A percentile compares a stretch with the other conserved stretches of the same genome.
Conservation (phyloP, 2,329 filamentous ascomycete species). For the Thelonectria olida region DNA sequence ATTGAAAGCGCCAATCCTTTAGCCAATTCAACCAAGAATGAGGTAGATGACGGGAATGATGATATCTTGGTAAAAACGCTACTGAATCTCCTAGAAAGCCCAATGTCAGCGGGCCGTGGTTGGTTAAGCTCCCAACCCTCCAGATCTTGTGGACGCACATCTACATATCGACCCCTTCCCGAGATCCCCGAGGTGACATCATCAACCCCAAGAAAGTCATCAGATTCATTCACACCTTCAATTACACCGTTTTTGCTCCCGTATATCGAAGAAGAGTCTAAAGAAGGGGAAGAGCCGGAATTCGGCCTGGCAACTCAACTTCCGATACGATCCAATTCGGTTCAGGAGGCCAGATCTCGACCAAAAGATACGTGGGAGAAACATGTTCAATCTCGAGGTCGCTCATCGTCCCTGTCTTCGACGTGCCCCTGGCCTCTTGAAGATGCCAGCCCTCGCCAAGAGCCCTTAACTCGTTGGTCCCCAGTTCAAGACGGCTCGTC, state of each 20-base stretch:
- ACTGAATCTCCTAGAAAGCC: background rate
- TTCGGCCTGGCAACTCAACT: slow-evolving; percentile 18
- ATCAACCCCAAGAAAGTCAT: slow-evolving; percentile 7
- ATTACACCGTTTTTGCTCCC: slow-evolving; percentile 28
- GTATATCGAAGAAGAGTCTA: slow-evolving; percentile 33
- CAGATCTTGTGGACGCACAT: background rate
- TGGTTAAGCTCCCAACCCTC: background rate
- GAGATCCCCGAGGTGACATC: slow-evolving; percentile 26
- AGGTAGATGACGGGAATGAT: background rate
- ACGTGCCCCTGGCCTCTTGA: background rate
- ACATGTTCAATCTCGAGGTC: background rate
- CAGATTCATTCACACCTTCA: slow-evolving; percentile 13
- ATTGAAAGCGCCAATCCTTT: background rate
- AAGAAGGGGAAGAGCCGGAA: slow-evolving; percentile 21
- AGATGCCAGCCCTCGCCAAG: background rate
- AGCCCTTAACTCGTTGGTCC: background rate
- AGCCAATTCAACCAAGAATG: too few species aligned
- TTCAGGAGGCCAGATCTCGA: background rate
- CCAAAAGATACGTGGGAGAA: background rate
- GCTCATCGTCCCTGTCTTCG: background rate
- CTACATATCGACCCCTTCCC: slow-evolving; percentile 30
- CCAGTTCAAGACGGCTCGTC: background rate
- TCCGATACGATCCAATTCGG: slow-evolving; percentile 16
- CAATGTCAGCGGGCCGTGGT: background rate
- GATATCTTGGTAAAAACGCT: background rate